These are phyloP conservation scores for Podospora appendiculata DNA, from an alignment of 495 filamentous ascomycete genomes.

Conservation along the genomic window DNA sequence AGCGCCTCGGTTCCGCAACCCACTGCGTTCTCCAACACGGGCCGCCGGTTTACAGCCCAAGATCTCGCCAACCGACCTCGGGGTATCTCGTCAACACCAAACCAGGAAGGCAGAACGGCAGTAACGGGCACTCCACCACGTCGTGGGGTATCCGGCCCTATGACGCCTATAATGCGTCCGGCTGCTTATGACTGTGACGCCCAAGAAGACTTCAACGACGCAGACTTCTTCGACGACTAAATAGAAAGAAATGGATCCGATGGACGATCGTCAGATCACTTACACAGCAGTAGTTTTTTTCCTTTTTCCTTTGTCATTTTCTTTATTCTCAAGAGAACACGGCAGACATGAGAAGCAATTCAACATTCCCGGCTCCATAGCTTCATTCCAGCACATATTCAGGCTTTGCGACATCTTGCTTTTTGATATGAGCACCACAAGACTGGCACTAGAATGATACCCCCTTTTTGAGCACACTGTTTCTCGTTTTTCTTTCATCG, in stretches of 20 bases:
- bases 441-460: constrained; percentile 22
- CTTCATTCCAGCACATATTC: neutral
- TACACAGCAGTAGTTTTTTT: constrained; percentile 2
- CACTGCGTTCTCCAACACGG: constrained; percentile 44
- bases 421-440: constrained; percentile 1
- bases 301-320: constrained; percentile 16
- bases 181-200: constrained; percentile 69
- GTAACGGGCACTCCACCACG: constrained; percentile 24
- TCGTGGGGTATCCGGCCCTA: constrained; percentile 34
- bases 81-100: constrained; percentile 7
- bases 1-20: constrained; percentile 30
- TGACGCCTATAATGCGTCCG: constrained; percentile 61
- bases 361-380: neutral
- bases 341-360: constrained; percentile 9
- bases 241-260: neutral
- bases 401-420: neutral
- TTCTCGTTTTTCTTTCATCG: constrained; percentile 1
- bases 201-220: constrained; percentile 49
- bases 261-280: neutral
- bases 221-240: constrained; percentile 50
- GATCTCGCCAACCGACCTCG: constrained; percentile 38
- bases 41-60: constrained; percentile 41
- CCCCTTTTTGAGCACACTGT: constrained; percentile 7
- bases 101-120: constrained; percentile 30
- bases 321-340: constrained; percentile 4